Evolutionary conservation across 352 stramenopile genomes (phyloP), one percentile per base, ranked within the genome.

Genomic region (Globisporangium sylvaticum): DNA sequence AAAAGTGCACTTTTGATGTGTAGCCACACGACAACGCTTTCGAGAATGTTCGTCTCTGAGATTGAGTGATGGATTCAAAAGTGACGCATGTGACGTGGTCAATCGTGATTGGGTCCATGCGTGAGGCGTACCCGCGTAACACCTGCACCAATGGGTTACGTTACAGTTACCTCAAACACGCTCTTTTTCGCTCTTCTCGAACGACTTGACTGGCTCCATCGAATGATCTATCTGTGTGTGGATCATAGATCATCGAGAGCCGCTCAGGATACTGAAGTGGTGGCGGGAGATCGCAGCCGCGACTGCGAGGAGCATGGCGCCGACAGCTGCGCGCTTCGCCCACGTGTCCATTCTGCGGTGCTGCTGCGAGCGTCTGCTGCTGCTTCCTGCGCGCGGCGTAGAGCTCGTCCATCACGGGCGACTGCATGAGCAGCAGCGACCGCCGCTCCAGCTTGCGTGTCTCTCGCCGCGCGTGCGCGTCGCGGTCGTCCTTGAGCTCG

Each of bases 401-500:
- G 25, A 50, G 46, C 24, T 53, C 44, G 32, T 68, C 39, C 29
- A 63, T 25, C 9, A 55, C 67, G 12, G 67, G 71, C 24, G 67
- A 60, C 46, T 69, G 64, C 44, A 56, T 68, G 42, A 58, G 67
- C 14, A 79, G 62, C 60, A 79, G 65, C 42, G 75, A 75, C 12
- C 71, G 64, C 25, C 75, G 69, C 24, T 74, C 66, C 15, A 72
- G 56, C 32, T 73, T 74, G 29, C 64, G 58, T 22, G 67, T 62
- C 24, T 73, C 75, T 0, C 63, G 48, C 1, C 39, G 9, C 1
- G 56, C 59, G 2, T 62, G 64, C 52, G 66, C 59, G 5, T 69
- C 55, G n/a, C 56, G 32, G 27, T 76, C 71, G 25, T 78, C 66
- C 22, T 72, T 75, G 37, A 97, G 77, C 25, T 83, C 76, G 24